phyloP scores from a whole-genome alignment of 2,329 filamentous ascomycete species.

The Penicillium sp. region DNA sequence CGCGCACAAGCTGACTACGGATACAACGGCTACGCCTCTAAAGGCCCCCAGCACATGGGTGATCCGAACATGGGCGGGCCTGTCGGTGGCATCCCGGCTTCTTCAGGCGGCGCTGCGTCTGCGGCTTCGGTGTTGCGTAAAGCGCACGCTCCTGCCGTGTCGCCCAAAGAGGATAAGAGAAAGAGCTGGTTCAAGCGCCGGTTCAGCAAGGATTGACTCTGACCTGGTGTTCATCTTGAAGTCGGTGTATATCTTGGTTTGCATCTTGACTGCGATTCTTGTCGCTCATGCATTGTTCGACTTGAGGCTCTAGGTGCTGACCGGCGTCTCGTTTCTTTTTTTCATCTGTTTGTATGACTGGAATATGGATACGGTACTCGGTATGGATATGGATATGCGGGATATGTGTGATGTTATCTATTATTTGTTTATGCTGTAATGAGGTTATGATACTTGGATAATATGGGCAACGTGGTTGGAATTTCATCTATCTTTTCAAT shows the following conservation, averaged over 20 bases:
- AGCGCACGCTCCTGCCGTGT: neutral
- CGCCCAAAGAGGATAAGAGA: slow-evolving; percentile 59
- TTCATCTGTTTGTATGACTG: neutral
- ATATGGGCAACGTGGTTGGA: slow-evolving; percentile 7
- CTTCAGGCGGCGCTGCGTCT: slow-evolving; percentile 1
- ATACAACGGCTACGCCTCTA: slow-evolving; percentile 48
- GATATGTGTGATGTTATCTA: slow-evolving; percentile 1
- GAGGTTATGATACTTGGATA: slow-evolving; percentile 26
- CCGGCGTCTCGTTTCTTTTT: neutral
- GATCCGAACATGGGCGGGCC: slow-evolving; percentile 27
- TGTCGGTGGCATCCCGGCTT: slow-evolving; percentile 22
- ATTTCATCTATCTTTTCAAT: neutral
- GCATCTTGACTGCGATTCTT: neutral
- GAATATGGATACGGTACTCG: neutral
- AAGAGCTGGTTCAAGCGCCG: slow-evolving; percentile 85
- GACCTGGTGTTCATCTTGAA: neutral
- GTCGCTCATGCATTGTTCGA: neutral
- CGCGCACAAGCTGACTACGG: slow-evolving; percentile 58
- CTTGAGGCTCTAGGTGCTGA: neutral
- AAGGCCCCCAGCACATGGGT: slow-evolving; percentile 15
- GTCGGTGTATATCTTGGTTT: neutral
- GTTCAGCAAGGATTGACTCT: slow-evolving; percentile 58
- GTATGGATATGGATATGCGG: slow-evolving; percentile 6
- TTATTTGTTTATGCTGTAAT: slow-evolving; percentile 16
- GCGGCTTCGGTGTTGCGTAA: slow-evolving; percentile 18